These are phyloP conservation scores for Pseudonitzschia multistriata DNA, from an alignment of 108 stramenopile genomes.

Conservation along the genomic window DNA sequence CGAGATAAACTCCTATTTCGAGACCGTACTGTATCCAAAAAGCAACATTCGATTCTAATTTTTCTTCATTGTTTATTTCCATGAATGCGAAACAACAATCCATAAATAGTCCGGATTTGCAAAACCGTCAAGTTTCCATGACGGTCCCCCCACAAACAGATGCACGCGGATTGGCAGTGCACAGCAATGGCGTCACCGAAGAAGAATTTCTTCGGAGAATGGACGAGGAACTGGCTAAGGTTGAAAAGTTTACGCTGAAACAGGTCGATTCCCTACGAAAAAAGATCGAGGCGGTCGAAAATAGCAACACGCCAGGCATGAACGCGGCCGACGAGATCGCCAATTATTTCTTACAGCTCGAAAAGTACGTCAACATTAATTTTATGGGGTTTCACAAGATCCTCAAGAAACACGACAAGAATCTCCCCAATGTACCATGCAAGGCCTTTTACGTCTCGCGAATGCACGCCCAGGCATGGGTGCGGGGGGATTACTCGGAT, in stretches of 20 bases:
- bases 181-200: slow-evolving; percentile 64
- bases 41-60: too few species aligned
- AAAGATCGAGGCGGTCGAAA: slow-evolving; percentile 38
- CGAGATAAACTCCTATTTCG: too few species aligned
- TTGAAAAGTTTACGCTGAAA: slow-evolving; percentile 82
- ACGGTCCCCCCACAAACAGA: slow-evolving; percentile 88
- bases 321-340: slow-evolving; percentile 65
- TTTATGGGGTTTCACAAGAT: slow-evolving; percentile 98
- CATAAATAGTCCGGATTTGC: slow-evolving; percentile 59
- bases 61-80: too few species aligned
- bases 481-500: slow-evolving; percentile 91
- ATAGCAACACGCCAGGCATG: slow-evolving; percentile 20
- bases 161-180: slow-evolving; percentile 58
- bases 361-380: slow-evolving; percentile 97
- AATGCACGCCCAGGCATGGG: slow-evolving; percentile 98
- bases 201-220: slow-evolving; percentile 83
- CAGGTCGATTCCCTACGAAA: slow-evolving; percentile 69
- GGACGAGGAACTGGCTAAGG: slow-evolving; percentile 84
- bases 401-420: slow-evolving; percentile 97
- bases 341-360: slow-evolving; percentile 78
- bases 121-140: slow-evolving; percentile 73
- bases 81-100: neutral
- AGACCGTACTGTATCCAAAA: neutral
- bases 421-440: slow-evolving; percentile 80
- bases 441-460: slow-evolving; percentile 88